phyloP scores from a whole-genome alignment of 179 eudicot species.

The Heliamphora ciliata region DNA sequence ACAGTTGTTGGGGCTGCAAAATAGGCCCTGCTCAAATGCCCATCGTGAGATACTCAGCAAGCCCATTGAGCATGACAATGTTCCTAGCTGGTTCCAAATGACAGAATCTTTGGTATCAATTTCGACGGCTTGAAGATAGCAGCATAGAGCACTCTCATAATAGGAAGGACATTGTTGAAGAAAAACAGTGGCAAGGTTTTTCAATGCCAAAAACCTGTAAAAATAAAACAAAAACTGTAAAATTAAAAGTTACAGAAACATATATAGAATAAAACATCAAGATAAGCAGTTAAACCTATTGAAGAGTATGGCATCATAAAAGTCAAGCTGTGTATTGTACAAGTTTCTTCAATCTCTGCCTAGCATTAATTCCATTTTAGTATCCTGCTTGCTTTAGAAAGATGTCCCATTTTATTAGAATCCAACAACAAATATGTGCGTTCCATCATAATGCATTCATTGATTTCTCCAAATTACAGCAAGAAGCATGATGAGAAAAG shows the following conservation, averaged over 20 bases:
- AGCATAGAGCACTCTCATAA: conserved; percentile 68
- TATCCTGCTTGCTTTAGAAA: neutral
- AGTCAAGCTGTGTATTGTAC: neutral
- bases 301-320: neutral
- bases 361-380: neutral
- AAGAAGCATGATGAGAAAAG: neutral
- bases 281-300: neutral
- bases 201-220: conserved; percentile 78
- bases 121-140: conserved; percentile 98
- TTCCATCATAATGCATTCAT: neutral
- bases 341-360: neutral
- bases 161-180: conserved; percentile 71
- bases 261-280: neutral
- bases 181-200: conserved; percentile 91
- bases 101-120: conserved; percentile 91
- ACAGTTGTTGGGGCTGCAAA: conserved; percentile 98
- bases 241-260: neutral
- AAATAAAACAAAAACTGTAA: neutral
- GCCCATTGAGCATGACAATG: conserved; percentile 91
- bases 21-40: conserved; percentile 99
- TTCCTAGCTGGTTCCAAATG: conserved; percentile 96
- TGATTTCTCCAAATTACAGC: neutral
- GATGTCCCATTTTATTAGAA: neutral
- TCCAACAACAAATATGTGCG: neutral
- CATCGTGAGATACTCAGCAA: conserved; percentile 80